phyloP scores from a whole-genome alignment of 768 basidiomycete species.

The Amanita rubescens region DNA sequence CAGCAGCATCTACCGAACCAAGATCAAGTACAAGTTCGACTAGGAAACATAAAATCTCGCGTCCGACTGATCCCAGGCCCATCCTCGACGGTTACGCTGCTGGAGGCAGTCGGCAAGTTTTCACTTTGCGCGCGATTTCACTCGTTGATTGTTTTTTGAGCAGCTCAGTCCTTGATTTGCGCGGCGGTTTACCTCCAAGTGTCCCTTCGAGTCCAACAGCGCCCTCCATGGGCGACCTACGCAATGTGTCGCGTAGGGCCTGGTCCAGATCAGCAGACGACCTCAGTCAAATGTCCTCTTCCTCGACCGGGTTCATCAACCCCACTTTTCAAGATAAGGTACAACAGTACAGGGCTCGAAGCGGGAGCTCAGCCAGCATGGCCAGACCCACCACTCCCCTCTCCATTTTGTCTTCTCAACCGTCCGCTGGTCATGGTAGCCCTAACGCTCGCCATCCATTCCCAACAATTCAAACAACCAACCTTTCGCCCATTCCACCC shows the following conservation, averaged over 20 bases:
- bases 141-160: slow-evolving; percentile 57
- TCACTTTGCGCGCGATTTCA: slow-evolving; percentile 23
- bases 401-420: too few species aligned
- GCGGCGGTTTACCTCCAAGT: slow-evolving; percentile 26
- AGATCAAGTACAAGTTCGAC: slow-evolving; percentile 35
- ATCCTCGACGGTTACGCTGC: slow-evolving; percentile 52
- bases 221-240: too few species aligned
- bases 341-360: slow-evolving; percentile 57
- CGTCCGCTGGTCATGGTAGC: too few species aligned
- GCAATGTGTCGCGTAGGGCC: too few species aligned
- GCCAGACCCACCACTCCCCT: slow-evolving; percentile 24
- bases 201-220: slow-evolving; percentile 35
- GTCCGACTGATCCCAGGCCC: slow-evolving; percentile 76
- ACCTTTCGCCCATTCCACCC: too few species aligned
- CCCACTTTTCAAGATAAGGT: slow-evolving; percentile 54
- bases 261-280: too few species aligned
- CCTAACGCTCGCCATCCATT: too few species aligned
- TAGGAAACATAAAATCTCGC: slow-evolving; percentile 75
- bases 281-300: too few species aligned
- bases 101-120: slow-evolving; percentile 39
- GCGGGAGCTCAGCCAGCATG: slow-evolving; percentile 46
- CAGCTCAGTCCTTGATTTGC: slow-evolving; percentile 36
- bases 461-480: too few species aligned
- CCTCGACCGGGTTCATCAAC: slow-evolving; percentile 22
- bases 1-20: slow-evolving; percentile 34